Percentiles rank a stretch among this genome's conserved stretches.
These are phyloP conservation scores for Suillus sp. DNA, from an alignment of 768 basidiomycete genomes.

Conservation along the genomic window DNA sequence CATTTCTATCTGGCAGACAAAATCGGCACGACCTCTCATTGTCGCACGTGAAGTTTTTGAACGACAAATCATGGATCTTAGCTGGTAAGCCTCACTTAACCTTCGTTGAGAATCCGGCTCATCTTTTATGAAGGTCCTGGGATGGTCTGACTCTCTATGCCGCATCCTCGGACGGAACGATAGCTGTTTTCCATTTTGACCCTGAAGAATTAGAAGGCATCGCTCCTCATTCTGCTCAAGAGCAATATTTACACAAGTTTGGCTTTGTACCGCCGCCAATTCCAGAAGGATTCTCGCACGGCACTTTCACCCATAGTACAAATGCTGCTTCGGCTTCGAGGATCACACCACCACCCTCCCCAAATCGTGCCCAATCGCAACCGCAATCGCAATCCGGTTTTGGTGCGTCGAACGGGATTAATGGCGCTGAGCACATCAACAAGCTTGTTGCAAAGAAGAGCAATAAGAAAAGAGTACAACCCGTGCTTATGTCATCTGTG, in stretches of 20 bases:
- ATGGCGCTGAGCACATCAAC: slow-evolving; percentile 64
- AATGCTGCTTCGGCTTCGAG: slow-evolving; percentile 28
- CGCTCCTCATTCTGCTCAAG: slow-evolving; percentile 70
- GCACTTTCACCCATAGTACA: slow-evolving; percentile 23
- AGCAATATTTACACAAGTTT: slow-evolving; percentile 81
- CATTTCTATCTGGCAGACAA: slow-evolving; percentile 96
- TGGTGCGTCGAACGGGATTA: slow-evolving; percentile 35
- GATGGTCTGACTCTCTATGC: slow-evolving; percentile 93
- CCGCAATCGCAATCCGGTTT: slow-evolving; percentile 43
- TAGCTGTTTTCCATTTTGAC: slow-evolving; percentile 87
- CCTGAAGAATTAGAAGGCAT: slow-evolving; percentile 80
- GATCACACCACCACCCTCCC: slow-evolving; percentile 55
- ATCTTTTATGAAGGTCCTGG: slow-evolving; percentile 65
- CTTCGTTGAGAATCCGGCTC: background rate
- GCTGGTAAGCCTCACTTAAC: slow-evolving; percentile 64
- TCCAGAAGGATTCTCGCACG: slow-evolving; percentile 72
- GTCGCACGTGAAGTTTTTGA: slow-evolving; percentile 95
- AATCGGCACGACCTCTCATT: slow-evolving; percentile 85
- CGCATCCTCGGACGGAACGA: slow-evolving; percentile 93
- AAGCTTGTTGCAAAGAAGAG: slow-evolving; percentile 75
- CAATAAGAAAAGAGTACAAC: slow-evolving; percentile 67
- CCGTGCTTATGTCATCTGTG: slow-evolving; percentile 40
- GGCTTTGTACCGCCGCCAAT: slow-evolving; percentile 69
- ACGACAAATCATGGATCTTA: slow-evolving; percentile 91
- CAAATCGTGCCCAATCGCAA: slow-evolving; percentile 36